phyloP scores from a whole-genome alignment of 768 basidiomycete species.

The Termitomyces sp. region DNA sequence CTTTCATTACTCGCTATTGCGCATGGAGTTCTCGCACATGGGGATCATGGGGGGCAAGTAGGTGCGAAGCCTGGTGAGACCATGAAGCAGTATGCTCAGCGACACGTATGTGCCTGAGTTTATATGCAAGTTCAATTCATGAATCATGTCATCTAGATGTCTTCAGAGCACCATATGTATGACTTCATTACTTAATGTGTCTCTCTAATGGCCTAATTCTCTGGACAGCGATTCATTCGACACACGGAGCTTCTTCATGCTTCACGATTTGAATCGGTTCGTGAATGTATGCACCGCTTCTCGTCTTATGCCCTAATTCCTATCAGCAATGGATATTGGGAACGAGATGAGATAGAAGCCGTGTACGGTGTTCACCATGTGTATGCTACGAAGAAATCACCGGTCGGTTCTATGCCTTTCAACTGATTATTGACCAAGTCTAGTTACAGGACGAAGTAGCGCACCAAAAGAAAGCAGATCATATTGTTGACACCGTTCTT shows the following conservation, averaged over 20 bases:
- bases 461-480: constrained; percentile 77
- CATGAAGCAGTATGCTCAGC: constrained; percentile 78
- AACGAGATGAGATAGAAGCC: constrained; percentile 86
- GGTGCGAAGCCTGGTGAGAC: constrained; percentile 41
- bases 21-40: constrained; percentile 41
- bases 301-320: neutral
- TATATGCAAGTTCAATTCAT: constrained; percentile 10
- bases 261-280: constrained; percentile 89
- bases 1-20: constrained; percentile 36
- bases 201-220: constrained; percentile 4
- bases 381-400: constrained; percentile 78
- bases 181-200: constrained; percentile 11
- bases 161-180: constrained; percentile 84
- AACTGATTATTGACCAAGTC: neutral
- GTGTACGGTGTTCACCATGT: constrained; percentile 96
- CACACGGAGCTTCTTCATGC: constrained; percentile 84
- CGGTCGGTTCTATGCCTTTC: constrained; percentile 30
- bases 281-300: constrained; percentile 10
- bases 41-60: constrained; percentile 51
- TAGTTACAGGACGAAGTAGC: constrained; percentile 61
- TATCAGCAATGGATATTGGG: constrained; percentile 76
- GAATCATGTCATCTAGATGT: constrained; percentile 54
- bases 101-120: constrained; percentile 67
- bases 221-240: constrained; percentile 72
- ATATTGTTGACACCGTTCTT: constrained; percentile 70